phyloP scores from a whole-genome alignment of 2,329 filamentous ascomycete genomes.

The Geosmithia putterillii region DNA sequence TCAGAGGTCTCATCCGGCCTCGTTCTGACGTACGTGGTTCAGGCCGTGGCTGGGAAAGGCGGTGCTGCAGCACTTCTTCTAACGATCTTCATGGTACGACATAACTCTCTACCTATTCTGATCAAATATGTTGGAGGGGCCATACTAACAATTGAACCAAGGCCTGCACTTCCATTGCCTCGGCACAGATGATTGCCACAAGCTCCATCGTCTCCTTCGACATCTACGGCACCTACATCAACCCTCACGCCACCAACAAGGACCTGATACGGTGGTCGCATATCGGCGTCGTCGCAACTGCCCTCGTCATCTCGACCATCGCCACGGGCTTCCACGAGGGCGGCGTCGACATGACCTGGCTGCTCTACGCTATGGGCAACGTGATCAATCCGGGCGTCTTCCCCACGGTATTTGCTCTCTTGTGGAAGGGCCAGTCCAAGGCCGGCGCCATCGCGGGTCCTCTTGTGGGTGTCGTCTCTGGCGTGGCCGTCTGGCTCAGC shows the following conservation, averaged over 20 bases:
- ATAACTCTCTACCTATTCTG: background rate
- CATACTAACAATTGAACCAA: too few relatives aligned
- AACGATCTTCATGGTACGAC: constrained; percentile 58
- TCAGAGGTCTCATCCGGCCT: constrained; percentile 55
- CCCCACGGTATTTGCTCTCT: constrained; percentile 37
- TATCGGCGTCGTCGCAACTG: constrained; percentile 38
- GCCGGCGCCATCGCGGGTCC: constrained; percentile 36
- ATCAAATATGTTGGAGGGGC: too few relatives aligned
- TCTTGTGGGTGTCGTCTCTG: constrained; percentile 34
- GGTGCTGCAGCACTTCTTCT: constrained; percentile 57
- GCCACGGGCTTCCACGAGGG: constrained; percentile 40
- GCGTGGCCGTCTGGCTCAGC: constrained; percentile 39
- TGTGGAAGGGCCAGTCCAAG: constrained; percentile 37
- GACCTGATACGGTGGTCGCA: constrained; percentile 40
- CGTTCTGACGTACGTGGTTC: constrained; percentile 57
- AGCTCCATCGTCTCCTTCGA: constrained; percentile 42
- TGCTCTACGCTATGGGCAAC: constrained; percentile 21
- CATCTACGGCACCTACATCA: constrained; percentile 38
- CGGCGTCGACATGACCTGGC: constrained; percentile 40
- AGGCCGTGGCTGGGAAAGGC: constrained; percentile 56
- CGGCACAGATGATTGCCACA: constrained; percentile 38
- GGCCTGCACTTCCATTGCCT: constrained; percentile 47
- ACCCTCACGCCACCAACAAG: constrained; percentile 27
- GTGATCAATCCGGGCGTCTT: constrained; percentile 40
- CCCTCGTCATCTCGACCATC: constrained; percentile 35